Percentiles rank a stretch among this genome's conserved stretches.
Evolutionary conservation across 2,329 filamentous ascomycete genomes (phyloP).

Genomic region (Boeremia lycopersici): DNA sequence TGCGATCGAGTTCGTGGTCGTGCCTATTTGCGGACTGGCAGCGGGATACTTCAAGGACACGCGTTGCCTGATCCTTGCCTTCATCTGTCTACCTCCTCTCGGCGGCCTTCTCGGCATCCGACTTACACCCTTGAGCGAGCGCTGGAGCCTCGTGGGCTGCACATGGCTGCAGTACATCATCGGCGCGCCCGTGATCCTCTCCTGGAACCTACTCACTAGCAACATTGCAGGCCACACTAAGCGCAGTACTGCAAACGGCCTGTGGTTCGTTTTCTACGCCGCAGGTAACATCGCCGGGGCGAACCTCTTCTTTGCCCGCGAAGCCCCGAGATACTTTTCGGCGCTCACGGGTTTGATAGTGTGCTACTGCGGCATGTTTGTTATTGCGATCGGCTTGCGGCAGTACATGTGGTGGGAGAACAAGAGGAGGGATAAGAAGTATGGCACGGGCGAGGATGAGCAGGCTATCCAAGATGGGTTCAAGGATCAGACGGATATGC

Average conservation of each 20-base stretch:
- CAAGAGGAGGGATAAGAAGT: constrained; percentile 34
- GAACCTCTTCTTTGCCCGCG: constrained; percentile 54
- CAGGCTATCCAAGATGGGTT: constrained; percentile 44
- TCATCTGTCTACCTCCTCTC: constrained; percentile 55
- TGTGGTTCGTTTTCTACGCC: constrained; percentile 58
- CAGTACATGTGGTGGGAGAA: constrained; percentile 45
- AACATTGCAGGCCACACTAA: constrained; percentile 59
- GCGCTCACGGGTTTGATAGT: constrained; percentile 52
- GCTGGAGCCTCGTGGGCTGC: constrained; percentile 58
- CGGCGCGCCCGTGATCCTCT: constrained; percentile 58
- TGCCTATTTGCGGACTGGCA: constrained; percentile 43
- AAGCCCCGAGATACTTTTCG: constrained; percentile 53
- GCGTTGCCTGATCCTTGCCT: constrained; percentile 40
- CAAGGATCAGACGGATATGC: constrained; percentile 42
- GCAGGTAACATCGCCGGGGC: constrained; percentile 58
- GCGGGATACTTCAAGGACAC: constrained; percentile 40
- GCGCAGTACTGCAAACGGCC: constrained; percentile 55
- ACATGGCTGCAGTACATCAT: constrained; percentile 60
- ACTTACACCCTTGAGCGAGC: constrained; percentile 53
- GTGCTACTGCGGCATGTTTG: constrained; percentile 53
- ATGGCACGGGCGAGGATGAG: constrained; percentile 37
- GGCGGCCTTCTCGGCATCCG: constrained; percentile 59
- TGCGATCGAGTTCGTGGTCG: constrained; percentile 52
- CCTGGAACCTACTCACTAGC: constrained; percentile 57
- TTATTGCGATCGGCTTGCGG: constrained; percentile 35